Evolutionary conservation across 345 rosid genomes (phyloP), one percentile per base, ranked within the genome.

Genomic region (Draba incana): DNA sequence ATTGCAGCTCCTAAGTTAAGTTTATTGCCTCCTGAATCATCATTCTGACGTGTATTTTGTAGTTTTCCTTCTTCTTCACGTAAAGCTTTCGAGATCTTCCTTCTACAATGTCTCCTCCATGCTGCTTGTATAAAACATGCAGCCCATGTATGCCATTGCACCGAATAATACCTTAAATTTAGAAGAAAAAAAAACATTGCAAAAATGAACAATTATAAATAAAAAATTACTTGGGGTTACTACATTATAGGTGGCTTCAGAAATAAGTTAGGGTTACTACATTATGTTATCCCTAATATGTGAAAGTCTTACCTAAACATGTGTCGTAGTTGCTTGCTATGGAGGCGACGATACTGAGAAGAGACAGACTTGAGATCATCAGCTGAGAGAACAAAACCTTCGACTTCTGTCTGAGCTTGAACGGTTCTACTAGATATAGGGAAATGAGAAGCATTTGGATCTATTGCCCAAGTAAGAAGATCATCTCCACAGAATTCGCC

Each of bases 1-100:
- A 87, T 15, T 8, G 88, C 70, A 28, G 83, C 84, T 16, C 81
- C 82, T 2, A 87, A 77, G 79, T 85, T 83, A 14, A 75, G 62
- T 55, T 49, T 75, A 13, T 33, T 54, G 49, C 48, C 65, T 47
- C 61, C 66, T 45, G 76, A 43, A 44, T 51, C 67, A 45, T 79
- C 83, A 0, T 65, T 77, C 31, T 60, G 78, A 62, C 84, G 62
- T 42, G 64, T 69, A 31, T 68, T 63, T 4, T 80, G 80, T 73
- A 80, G 60, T 57, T 39, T 75, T 13, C 63, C 73, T 62, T 74
- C 81, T 68, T 77, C 76, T 31, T 71, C 69, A 31, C 69, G 70
- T 52, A 80, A 65, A 10, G 73, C 62, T 44, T 72, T 68, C n/a
- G 64, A 76, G 3, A 74, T 58, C 72, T 63, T 80, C 66, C 62